Conservation (phyloP, 371 early-diverging fungal species). For the Batrachochytrium dendrobatidis region DNA sequence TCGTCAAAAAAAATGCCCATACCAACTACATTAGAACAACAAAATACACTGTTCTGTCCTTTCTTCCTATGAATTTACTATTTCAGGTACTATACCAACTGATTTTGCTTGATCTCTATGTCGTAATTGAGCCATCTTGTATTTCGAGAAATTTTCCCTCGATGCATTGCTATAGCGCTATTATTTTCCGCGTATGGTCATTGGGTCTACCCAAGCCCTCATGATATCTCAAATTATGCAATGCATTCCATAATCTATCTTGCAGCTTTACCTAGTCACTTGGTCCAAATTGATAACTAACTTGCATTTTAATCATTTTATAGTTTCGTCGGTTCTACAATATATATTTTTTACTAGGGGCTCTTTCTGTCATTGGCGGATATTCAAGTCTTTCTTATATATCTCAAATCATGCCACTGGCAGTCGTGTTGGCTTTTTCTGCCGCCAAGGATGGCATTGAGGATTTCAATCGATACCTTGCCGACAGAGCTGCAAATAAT, state of each 20-base stretch:
- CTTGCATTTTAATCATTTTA: background rate
- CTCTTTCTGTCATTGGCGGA: constrained; percentile 31
- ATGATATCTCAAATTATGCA: background rate
- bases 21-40: constrained; percentile 51
- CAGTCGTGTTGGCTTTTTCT: constrained; percentile 48
- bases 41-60: constrained; percentile 54
- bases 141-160: background rate
- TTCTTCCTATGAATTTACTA: constrained; percentile 56
- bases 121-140: background rate
- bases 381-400: constrained; percentile 28
- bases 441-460: constrained; percentile 61
- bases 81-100: constrained; percentile 40
- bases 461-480: constrained; percentile 52
- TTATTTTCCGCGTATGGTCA: background rate
- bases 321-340: constrained; percentile 57
- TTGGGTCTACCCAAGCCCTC: background rate
- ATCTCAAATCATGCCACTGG: constrained; percentile 46
- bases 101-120: background rate
- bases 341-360: constrained; percentile 56
- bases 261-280: background rate
- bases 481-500: constrained; percentile 43
- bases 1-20: constrained; percentile 12
- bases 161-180: background rate
- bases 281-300: background rate
- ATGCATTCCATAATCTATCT: background rate